Percentiles rank a stretch among this genome's conserved stretches.
phyloP scores from a whole-genome alignment of 2,329 filamentous ascomycete genomes.

The Calonectria pteridis region DNA sequence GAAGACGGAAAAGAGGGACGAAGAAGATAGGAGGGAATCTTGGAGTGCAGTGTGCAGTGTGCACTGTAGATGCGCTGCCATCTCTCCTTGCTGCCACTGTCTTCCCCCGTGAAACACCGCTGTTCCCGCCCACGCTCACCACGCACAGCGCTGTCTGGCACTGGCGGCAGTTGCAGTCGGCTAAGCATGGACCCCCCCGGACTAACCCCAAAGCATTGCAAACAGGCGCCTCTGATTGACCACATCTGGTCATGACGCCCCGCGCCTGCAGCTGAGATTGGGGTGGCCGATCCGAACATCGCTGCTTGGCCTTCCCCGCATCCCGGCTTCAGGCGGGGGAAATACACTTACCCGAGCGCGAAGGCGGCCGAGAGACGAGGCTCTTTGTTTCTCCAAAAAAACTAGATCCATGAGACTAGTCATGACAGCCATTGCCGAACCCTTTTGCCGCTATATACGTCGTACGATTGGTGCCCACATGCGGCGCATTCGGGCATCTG shows the following conservation, averaged over 20 bases:
- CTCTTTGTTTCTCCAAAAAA: conserved; percentile 19
- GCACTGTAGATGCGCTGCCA: not conserved
- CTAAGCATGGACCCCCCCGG: conserved; percentile 14
- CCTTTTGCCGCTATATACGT: conserved; percentile 26
- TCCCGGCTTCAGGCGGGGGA: conserved; percentile 19
- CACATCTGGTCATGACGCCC: not conserved
- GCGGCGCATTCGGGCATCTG: not conserved
- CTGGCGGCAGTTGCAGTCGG: conserved; percentile 32
- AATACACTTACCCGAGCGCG: conserved; percentile 32
- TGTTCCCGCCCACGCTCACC: not conserved
- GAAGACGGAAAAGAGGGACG: not conserved
- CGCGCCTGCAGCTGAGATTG: conserved; percentile 4
- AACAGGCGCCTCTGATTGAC: conserved; percentile 10
- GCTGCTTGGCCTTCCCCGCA: not conserved
- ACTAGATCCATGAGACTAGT: not conserved
- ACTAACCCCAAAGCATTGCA: conserved; percentile 10
- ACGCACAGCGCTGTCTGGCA: not conserved
- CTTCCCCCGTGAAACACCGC: not conserved
- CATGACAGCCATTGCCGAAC: conserved; percentile 27
- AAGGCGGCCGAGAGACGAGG: not conserved
- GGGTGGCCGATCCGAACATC: conserved; percentile 13
- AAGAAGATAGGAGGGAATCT: not conserved
- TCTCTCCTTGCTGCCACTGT: too few relatives aligned
- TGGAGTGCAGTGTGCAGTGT: not conserved
- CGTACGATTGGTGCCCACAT: conserved; percentile 29